Percentiles rank a stretch among this genome's conserved stretches.
Evolutionary conservation across 2,329 filamentous ascomycete genomes (phyloP).

Genomic region (Colletotrichum eremochloae): DNA sequence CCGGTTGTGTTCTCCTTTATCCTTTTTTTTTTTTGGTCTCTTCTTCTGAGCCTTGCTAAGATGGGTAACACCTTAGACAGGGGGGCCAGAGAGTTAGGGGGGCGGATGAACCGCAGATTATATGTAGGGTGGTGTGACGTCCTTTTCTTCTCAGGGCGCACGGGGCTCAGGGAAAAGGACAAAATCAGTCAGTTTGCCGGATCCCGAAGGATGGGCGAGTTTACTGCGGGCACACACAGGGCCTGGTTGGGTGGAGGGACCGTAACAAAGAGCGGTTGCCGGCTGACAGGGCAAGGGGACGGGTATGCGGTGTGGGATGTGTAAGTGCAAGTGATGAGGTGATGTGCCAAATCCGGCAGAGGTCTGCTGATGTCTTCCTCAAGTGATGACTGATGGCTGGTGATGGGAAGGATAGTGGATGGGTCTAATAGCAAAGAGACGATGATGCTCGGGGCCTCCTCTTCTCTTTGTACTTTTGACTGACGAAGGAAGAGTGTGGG

Average conservation of each 20-base stretch:
- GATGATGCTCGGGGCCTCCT: background rate
- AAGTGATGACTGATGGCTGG: slow-evolving; percentile 6
- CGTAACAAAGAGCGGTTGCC: slow-evolving; percentile 4
- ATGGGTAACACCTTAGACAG: slow-evolving; percentile 39
- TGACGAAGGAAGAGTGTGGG: slow-evolving; percentile 10
- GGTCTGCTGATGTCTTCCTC: slow-evolving; percentile 15
- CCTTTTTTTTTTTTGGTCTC: slow-evolving; percentile 6
- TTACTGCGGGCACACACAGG: slow-evolving; percentile 19
- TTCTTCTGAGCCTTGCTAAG: slow-evolving; percentile 31
- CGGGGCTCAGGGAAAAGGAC: slow-evolving; percentile 23
- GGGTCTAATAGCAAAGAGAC: slow-evolving; percentile 2
- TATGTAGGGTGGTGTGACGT: slow-evolving; percentile 33
- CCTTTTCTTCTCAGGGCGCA: slow-evolving; percentile 18
- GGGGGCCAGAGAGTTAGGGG: background rate
- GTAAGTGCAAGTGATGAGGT: slow-evolving; percentile 17
- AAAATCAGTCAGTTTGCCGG: slow-evolving; percentile 33
- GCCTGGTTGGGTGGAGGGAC: background rate
- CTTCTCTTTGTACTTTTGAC: slow-evolving; percentile 25
- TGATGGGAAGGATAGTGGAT: background rate
- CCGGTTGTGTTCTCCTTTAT: slow-evolving; percentile 6
- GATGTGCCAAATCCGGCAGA: slow-evolving; percentile 8
- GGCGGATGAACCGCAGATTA: slow-evolving; percentile 18
- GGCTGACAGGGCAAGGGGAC: slow-evolving; percentile 4
- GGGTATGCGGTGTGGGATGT: slow-evolving; percentile 4
- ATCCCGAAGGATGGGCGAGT: slow-evolving; percentile 40